Evolutionary conservation across 1,284 basidiomycete genomes (phyloP), one percentile per base, ranked within the genome.

Genomic region (Ceratobasidium sp.): DNA sequence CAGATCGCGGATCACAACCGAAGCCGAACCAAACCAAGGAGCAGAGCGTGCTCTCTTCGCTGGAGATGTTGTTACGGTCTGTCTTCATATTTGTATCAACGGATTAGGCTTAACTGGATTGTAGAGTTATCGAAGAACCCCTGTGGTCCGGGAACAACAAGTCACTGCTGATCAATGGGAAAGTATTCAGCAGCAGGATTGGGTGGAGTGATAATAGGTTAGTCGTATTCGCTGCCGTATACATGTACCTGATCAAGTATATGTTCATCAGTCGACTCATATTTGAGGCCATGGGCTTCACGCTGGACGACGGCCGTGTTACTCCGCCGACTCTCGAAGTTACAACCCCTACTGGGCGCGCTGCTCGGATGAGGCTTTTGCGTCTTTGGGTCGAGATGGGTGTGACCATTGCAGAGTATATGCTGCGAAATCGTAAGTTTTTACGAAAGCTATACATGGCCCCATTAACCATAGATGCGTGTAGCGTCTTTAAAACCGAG

Each of bases 331-430:
- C 79, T 5, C 87, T 87, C 5, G 86, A 89, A 71, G 77, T 82
- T 9, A 78, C 72, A 12, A 83, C 82, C 1, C 76, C 80, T 1
- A 79, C 82, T 41, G 89, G 88, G 9, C 83, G 81, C 57, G 80
- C 82, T 62, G 86, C 84, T 72, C 85, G 88, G 14, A 83, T 83
- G 21, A 89, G 84, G 75, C 83, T 93, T 2, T 84, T 93, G 53
- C 85, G 91, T 32, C 88, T 88, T 26, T 93, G 92, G 92, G 84
- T 92, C 14, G 91, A 94, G 77, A 79, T 89, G 3, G 81, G 86
- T 55, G 86, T 90, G 1, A 92, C 89, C 86, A 74, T 89, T 30
- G 80, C 83, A 1, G 86, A 91, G 74, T 92, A 84, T 76, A 83
- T 83, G 60, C 85, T 84, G 50, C 79, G 81, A 39, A 73, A 86